Evolutionary conservation across 2,329 filamentous ascomycete genomes (phyloP).

Genomic region (Alternaria ventricosa): DNA sequence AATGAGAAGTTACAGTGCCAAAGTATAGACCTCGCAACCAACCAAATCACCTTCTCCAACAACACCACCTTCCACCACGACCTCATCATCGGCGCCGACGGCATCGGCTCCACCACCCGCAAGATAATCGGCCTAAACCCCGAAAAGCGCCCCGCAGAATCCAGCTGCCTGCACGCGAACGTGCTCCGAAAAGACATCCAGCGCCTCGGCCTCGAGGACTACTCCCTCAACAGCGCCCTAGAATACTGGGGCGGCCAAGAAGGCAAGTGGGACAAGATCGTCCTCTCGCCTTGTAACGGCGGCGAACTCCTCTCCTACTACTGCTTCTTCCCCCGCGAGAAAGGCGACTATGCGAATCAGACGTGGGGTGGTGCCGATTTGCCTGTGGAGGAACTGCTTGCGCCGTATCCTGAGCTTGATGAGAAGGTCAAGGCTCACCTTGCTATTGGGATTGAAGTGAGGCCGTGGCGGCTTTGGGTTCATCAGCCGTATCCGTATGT

Average conservation of each 20-base stretch:
- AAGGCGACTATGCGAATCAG: constrained; percentile 67
- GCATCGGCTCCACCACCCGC: constrained; percentile 71
- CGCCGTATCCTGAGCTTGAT: constrained; percentile 67
- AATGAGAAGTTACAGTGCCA: constrained; percentile 47
- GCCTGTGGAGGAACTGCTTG: constrained; percentile 65
- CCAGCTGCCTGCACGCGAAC: constrained; percentile 70
- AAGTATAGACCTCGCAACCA: constrained; percentile 59
- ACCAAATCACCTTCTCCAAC: constrained; percentile 52
- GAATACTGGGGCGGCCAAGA: constrained; percentile 76
- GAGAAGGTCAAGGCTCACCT: constrained; percentile 64
- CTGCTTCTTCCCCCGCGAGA: constrained; percentile 69
- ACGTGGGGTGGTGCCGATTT: constrained; percentile 63
- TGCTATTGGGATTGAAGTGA: constrained; percentile 66
- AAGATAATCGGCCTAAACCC: constrained; percentile 68
- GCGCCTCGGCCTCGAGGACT: constrained; percentile 66
- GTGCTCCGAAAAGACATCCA: constrained; percentile 67
- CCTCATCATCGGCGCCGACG: constrained; percentile 69
- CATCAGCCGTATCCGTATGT: constrained; percentile 68
- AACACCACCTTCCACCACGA: constrained; percentile 61
- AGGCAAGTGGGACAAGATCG: constrained; percentile 70
- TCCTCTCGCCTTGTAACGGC: constrained; percentile 71
- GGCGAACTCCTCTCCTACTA: constrained; percentile 72
- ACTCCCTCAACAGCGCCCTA: constrained; percentile 65
- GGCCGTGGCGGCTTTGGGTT: constrained; percentile 70
- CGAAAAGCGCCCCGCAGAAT: constrained; percentile 64